These are phyloP conservation scores for Pharus latifolius DNA, from an alignment of 176 grass and related monocot species.

Conservation along the genomic window DNA sequence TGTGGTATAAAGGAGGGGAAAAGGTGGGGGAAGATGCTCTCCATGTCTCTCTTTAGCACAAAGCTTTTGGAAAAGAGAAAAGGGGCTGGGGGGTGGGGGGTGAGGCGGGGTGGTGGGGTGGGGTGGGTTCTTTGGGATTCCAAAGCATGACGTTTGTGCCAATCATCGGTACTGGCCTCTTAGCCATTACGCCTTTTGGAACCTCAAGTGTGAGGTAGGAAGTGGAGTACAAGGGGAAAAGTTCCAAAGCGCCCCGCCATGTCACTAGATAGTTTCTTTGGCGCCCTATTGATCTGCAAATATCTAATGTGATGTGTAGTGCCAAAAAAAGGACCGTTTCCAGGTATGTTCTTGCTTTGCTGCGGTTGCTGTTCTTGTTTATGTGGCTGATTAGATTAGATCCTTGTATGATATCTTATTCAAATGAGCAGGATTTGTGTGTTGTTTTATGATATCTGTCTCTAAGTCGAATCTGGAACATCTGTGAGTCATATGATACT, in stretches of 20 bases:
- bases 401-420: too few relatives aligned
- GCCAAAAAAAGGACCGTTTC: constrained; percentile 3
- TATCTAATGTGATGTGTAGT: constrained; percentile 14
- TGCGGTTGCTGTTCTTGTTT: too few relatives aligned
- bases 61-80: constrained; percentile 32
- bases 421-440: too few relatives aligned
- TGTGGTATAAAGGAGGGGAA: constrained; percentile 1
- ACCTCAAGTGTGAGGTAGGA: constrained; percentile 25
- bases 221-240: constrained; percentile 39
- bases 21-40: constrained; percentile 20
- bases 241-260: constrained; percentile 34
- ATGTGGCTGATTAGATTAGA: too few relatives aligned
- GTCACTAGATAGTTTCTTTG: constrained; percentile 50
- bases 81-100: too few relatives aligned
- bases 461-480: neutral
- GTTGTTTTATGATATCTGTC: neutral
- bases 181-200: constrained; percentile 35
- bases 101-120: too few relatives aligned
- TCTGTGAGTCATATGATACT: neutral
- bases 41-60: constrained; percentile 4
- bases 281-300: constrained; percentile 3
- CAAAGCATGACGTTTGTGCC: constrained; percentile 35
- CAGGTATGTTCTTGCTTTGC: neutral
- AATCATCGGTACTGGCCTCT: constrained; percentile 22
- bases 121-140: constrained; percentile 24